phyloP scores from a whole-genome alignment of 2,329 filamentous ascomycete genomes.

The Fusarium citri region DNA sequence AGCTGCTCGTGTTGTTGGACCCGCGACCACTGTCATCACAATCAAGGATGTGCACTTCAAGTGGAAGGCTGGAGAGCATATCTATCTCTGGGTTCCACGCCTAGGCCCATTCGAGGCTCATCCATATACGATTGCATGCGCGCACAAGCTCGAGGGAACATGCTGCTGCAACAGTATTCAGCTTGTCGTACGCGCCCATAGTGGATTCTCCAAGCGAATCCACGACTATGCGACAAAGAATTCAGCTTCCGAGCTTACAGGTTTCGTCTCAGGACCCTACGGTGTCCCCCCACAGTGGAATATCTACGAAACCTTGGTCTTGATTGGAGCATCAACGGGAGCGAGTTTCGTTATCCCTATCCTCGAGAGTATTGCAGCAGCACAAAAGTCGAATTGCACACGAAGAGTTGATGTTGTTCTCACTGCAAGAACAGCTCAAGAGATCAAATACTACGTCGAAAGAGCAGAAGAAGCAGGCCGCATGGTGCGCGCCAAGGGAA shows the following conservation, averaged over 20 bases:
- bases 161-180: conserved; percentile 71
- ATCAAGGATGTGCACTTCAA: conserved; percentile 69
- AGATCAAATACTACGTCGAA: conserved; percentile 66
- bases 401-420: conserved; percentile 66
- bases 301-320: conserved; percentile 68
- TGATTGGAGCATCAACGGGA: conserved; percentile 72
- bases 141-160: conserved; percentile 61
- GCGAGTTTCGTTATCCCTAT: conserved; percentile 71
- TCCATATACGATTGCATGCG: conserved; percentile 71
- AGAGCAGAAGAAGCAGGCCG: conserved; percentile 59
- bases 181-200: conserved; percentile 66
- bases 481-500: conserved; percentile 56
- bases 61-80: conserved; percentile 70
- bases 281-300: conserved; percentile 67
- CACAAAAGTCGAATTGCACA: conserved; percentile 58
- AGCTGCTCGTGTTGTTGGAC: conserved; percentile 60
- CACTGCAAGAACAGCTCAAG: conserved; percentile 62
- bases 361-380: conserved; percentile 64
- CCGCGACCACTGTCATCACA: conserved; percentile 66
- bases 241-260: conserved; percentile 47
- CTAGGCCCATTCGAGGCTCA: conserved; percentile 67
- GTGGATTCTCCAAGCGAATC: conserved; percentile 67
- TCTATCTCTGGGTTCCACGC: conserved; percentile 70
- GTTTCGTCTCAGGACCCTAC: conserved; percentile 67
- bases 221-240: conserved; percentile 59